These are phyloP conservation scores for Neonectria faginata DNA, from an alignment of 2,329 filamentous ascomycete species.

Conservation along the genomic window DNA sequence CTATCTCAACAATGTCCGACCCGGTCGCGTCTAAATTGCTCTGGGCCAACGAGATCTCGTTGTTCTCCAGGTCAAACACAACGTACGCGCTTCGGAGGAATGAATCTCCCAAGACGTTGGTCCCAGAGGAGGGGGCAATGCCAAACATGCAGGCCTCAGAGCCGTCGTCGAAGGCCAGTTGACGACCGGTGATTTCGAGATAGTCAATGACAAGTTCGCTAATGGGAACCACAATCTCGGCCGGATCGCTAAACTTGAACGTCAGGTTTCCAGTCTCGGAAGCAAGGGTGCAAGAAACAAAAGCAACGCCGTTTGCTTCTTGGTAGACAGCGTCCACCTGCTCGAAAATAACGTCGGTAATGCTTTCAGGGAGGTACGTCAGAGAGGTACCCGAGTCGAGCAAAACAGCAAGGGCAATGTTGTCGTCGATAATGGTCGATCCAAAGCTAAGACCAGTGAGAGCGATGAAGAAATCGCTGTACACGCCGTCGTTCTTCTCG, in stretches of 20 bases:
- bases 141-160: slow-evolving; percentile 74
- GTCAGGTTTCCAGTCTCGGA: slow-evolving; percentile 55
- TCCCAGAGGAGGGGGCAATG: slow-evolving; percentile 66
- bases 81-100: slow-evolving; percentile 81
- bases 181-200: slow-evolving; percentile 58
- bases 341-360: slow-evolving; percentile 67
- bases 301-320: slow-evolving; percentile 63
- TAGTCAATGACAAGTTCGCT: slow-evolving; percentile 70
- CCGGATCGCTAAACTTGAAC: slow-evolving; percentile 65
- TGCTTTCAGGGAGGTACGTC: slow-evolving; percentile 72
- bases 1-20: slow-evolving; percentile 67
- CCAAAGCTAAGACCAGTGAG: slow-evolving; percentile 69
- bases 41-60: slow-evolving; percentile 77
- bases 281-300: slow-evolving; percentile 70
- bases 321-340: slow-evolving; percentile 71
- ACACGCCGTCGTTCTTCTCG: slow-evolving; percentile 63
- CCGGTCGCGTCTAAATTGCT: slow-evolving; percentile 68
- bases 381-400: slow-evolving; percentile 78
- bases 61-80: slow-evolving; percentile 79
- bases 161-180: slow-evolving; percentile 65
- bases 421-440: slow-evolving; percentile 54
- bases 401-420: slow-evolving; percentile 70
- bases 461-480: slow-evolving; percentile 75
- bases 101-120: slow-evolving; percentile 77
- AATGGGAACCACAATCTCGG: slow-evolving; percentile 65